Evolutionary conservation across 1,284 basidiomycete genomes (phyloP).

Genomic region (Pholiota adiposa): DNA sequence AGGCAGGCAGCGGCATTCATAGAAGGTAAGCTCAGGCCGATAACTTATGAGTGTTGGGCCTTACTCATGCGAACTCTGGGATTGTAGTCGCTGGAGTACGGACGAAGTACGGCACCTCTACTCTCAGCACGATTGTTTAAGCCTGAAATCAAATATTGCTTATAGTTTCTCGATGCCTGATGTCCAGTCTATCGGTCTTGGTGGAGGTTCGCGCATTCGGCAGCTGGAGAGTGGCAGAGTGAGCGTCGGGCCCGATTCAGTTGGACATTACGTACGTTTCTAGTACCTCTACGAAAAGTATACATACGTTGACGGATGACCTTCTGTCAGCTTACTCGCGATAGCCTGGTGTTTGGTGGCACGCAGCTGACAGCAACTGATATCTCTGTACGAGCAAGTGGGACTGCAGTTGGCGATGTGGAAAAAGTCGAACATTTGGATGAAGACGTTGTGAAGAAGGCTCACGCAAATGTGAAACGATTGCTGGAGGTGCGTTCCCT

Average conservation of each 20-base stretch:
- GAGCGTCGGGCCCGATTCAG: slow-evolving; percentile 59
- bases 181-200: slow-evolving; percentile 52
- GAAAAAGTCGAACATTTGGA: slow-evolving; percentile 33
- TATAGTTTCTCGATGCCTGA: slow-evolving; percentile 51
- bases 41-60: background rate
- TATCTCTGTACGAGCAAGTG: slow-evolving; percentile 45
- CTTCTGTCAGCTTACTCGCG: slow-evolving; percentile 26
- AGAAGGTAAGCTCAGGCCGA: slow-evolving; percentile 28
- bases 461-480: slow-evolving; percentile 41
- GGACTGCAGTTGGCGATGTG: slow-evolving; percentile 41
- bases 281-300: too few species aligned
- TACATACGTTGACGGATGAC: too few species aligned
- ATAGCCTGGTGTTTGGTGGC: slow-evolving; percentile 55
- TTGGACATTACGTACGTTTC: slow-evolving; percentile 45
- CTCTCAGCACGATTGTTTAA: too few species aligned
- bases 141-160: background rate
- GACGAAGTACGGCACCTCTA: slow-evolving; percentile 36
- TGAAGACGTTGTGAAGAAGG: slow-evolving; percentile 29
- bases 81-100: slow-evolving; percentile 23
- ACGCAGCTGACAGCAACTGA: slow-evolving; percentile 53
- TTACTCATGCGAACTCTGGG: background rate
- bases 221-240: slow-evolving; percentile 32
- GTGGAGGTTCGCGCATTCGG: slow-evolving; percentile 51
- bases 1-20: slow-evolving; percentile 55
- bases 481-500: slow-evolving; percentile 42